These are phyloP conservation scores for Exophiala sp. DNA, from an alignment of 2,329 filamentous ascomycete species.

Conservation along the genomic window DNA sequence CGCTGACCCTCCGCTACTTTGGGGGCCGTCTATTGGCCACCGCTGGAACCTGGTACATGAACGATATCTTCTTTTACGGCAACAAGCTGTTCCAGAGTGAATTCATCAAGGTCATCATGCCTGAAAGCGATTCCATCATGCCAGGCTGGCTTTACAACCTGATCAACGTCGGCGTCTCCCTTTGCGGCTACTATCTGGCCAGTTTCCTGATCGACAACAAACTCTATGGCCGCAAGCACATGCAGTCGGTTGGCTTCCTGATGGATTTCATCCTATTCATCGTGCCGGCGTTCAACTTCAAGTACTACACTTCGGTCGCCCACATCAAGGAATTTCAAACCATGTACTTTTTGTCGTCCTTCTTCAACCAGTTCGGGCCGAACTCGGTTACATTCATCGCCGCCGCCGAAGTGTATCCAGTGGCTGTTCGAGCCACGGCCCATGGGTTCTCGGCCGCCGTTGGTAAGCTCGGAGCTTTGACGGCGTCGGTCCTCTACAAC, in stretches of 20 bases:
- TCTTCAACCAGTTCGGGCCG: slow-evolving; percentile 98
- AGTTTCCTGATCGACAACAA: slow-evolving; percentile 89
- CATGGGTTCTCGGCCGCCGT: slow-evolving; percentile 91
- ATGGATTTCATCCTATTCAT: slow-evolving; percentile 92
- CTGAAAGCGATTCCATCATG: slow-evolving; percentile 66
- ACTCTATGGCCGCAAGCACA: slow-evolving; percentile 89
- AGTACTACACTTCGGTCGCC: slow-evolving; percentile 67
- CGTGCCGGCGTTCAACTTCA: slow-evolving; percentile 79
- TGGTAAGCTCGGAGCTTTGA: slow-evolving; percentile 81
- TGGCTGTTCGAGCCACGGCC: slow-evolving; percentile 82
- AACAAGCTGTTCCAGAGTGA: slow-evolving; percentile 95
- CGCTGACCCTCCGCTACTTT: slow-evolving; percentile 73
- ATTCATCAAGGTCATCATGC: slow-evolving; percentile 78
- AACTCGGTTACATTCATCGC: slow-evolving; percentile 96
- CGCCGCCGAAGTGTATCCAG: slow-evolving; percentile 93
- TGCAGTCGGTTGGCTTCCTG: slow-evolving; percentile 91
- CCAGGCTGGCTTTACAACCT: slow-evolving; percentile 88
- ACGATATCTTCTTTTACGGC: slow-evolving; percentile 98
- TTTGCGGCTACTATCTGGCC: slow-evolving; percentile 84
- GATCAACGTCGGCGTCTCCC: slow-evolving; percentile 79
- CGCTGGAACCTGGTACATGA: slow-evolving; percentile 85
- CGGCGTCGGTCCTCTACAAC: slow-evolving; percentile 86
- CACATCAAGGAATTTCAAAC: slow-evolving; percentile 87
- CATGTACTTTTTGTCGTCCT: slow-evolving; percentile 92
- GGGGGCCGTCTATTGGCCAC: slow-evolving; percentile 81